These are phyloP conservation scores for Quercus parvula DNA, from an alignment of 306 rosid genomes.

Conservation along the genomic window DNA sequence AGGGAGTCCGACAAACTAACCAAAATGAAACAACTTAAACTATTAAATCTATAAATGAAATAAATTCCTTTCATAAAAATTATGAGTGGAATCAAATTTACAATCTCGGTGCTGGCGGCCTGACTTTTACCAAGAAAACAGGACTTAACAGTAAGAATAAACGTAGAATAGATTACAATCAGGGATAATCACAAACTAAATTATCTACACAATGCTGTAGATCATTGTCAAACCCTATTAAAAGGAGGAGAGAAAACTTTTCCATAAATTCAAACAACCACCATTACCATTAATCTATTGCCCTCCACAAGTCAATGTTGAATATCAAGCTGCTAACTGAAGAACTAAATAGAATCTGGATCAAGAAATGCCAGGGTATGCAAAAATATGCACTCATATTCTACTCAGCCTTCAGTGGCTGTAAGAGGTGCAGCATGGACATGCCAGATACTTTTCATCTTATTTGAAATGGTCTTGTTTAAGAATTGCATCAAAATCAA, in stretches of 20 bases:
- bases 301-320: not conserved
- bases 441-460: not conserved
- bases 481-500: slow-evolving; percentile 38
- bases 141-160: not conserved
- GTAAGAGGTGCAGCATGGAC: not conserved
- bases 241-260: not conserved
- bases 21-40: not conserved
- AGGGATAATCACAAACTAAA: not conserved
- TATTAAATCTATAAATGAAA: not conserved
- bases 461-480: slow-evolving; percentile 43
- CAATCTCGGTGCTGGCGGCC: not conserved
- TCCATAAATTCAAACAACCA: not conserved
- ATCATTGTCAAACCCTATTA: not conserved
- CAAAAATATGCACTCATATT: not conserved
- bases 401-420: not conserved
- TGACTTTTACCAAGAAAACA: not conserved
- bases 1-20: not conserved
- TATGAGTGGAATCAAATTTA: not conserved
- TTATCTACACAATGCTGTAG: not conserved
- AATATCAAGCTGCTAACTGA: not conserved
- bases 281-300: not conserved
- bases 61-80: not conserved
- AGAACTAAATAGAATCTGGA: not conserved
- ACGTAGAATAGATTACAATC: not conserved
- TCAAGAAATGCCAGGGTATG: not conserved